These are phyloP conservation scores for Lupinus albus DNA, from an alignment of 306 rosid species.

Conservation along the genomic window DNA sequence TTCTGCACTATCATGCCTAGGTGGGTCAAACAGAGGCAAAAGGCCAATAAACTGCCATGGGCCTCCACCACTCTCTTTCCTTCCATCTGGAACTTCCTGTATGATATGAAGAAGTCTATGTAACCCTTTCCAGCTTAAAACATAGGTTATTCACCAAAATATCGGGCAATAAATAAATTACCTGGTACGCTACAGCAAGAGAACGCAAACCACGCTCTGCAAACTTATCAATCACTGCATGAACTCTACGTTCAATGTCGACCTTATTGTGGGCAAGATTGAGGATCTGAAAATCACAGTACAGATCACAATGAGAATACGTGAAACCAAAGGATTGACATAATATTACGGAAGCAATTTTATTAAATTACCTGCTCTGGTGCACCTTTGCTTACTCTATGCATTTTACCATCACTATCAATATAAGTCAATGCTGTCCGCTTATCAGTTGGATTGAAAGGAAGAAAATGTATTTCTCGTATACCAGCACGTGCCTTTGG, in stretches of 20 bases:
- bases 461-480: constrained; percentile 95
- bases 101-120: constrained; percentile 30
- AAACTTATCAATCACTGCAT: constrained; percentile 88
- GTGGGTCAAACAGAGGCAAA: constrained; percentile 96
- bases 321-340: constrained; percentile 14
- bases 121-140: constrained; percentile 28
- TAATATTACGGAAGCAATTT: not conserved
- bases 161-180: constrained; percentile 40
- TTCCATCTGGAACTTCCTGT: constrained; percentile 97
- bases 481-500: constrained; percentile 89
- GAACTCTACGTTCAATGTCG: constrained; percentile 89
- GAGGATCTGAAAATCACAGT: constrained; percentile 64
- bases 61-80: constrained; percentile 85
- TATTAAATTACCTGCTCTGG: constrained; percentile 81
- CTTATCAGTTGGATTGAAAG: constrained; percentile 97
- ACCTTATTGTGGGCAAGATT: constrained; percentile 88
- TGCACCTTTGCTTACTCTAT: constrained; percentile 98
- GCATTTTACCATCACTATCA: constrained; percentile 87
- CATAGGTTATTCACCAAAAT: constrained; percentile 1
- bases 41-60: constrained; percentile 98
- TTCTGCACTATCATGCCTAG: constrained; percentile 99
- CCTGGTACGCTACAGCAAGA: constrained; percentile 98
- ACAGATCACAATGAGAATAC: constrained; percentile 39
- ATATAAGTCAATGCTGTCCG: constrained; percentile 92
- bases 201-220: constrained; percentile 96